phyloP scores from a whole-genome alignment of 164 flowering plant genomes.

The Macadamia integrifolia region DNA sequence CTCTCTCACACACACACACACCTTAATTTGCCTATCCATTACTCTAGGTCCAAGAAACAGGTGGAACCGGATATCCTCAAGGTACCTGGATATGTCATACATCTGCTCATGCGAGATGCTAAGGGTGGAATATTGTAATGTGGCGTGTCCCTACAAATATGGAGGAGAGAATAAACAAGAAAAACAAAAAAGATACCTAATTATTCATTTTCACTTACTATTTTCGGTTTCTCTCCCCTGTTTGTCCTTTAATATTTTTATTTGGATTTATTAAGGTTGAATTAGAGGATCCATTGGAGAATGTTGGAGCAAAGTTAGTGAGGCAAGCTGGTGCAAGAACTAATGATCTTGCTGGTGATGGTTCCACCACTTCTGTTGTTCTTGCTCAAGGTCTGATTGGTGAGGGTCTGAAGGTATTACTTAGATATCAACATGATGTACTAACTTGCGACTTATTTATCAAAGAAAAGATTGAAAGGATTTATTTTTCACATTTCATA shows the following conservation, averaged over 20 bases:
- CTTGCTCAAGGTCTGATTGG: constrained; percentile 84
- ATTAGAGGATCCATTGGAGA: constrained; percentile 83
- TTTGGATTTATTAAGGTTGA: constrained; percentile 44
- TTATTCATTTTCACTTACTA: not conserved
- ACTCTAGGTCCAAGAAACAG: too few species aligned
- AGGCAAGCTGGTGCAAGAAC: constrained; percentile 92
- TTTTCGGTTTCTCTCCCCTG: not conserved
- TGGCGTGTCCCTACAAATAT: too few species aligned
- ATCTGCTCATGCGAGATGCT: too few species aligned
- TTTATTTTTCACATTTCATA: not conserved
- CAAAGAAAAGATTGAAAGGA: not conserved
- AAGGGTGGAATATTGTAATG: too few species aligned
- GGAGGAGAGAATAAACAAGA: too few species aligned
- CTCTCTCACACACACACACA: too few species aligned
- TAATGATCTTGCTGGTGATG: constrained; percentile 90
- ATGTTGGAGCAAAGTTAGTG: constrained; percentile 79
- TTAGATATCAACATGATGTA: not conserved
- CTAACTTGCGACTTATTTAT: not conserved
- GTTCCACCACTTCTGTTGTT: constrained; percentile 77
- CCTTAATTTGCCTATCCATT: too few species aligned
- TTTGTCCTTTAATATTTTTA: not conserved
- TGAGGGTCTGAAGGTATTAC: constrained; percentile 77
- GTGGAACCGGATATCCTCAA: too few species aligned
- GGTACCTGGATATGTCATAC: too few species aligned
- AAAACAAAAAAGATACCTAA: not conserved